Base-by-base conservation (phyloP, 805 yeast species). In the Kuraishia capsulata region DNA sequence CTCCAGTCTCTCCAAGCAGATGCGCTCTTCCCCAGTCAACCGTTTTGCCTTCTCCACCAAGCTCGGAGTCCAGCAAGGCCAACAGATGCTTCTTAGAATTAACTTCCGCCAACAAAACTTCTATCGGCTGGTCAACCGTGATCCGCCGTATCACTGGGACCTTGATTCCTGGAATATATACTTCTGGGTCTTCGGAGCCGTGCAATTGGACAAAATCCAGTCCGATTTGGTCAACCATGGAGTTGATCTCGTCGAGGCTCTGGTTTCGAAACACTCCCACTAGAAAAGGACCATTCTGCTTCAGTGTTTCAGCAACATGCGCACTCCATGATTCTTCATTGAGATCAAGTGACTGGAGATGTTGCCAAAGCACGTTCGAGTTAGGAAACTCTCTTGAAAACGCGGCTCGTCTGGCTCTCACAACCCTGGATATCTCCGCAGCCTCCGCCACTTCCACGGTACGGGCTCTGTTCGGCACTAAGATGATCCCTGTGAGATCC, bases 231-330 rank as follows among this genome's bases (percentile, higher is more conserved):
- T 52, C 45, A 0, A 69, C 67, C 2, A 69, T 49, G 8, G 46
- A 40, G 30, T 65, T 53, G 1, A 90, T 81, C 11, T 80, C 82
- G 2, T 72, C 78, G 3, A 81, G 50, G 0, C 80, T 50, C 56
- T 89, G 97, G 54, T 92, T 86, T 42, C 89, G 67, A 62, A 90
- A 87, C 3, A 90, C 98, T 1, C 97, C 98, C 2, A 88, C 96
- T 2, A 83, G 56, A 46, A 65, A 74, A 0, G 92, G 92, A 0
- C 88, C 85, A 32, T 63, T 54, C 18, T 41, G 44, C 9, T 36
- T 36, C 4, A 65, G 42, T 14, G 44, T 39, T 4, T 51, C 37
- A 3, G 52, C 40, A n/a, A 55, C 51, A 3, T 50, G 42, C 21
- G 48, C 47, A 39, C 67, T 64, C 49, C 67, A 64, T 3, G 54